These are phyloP conservation scores for Colletotrichum sp. DNA, from an alignment of 2,329 filamentous ascomycete species.

Conservation along the genomic window DNA sequence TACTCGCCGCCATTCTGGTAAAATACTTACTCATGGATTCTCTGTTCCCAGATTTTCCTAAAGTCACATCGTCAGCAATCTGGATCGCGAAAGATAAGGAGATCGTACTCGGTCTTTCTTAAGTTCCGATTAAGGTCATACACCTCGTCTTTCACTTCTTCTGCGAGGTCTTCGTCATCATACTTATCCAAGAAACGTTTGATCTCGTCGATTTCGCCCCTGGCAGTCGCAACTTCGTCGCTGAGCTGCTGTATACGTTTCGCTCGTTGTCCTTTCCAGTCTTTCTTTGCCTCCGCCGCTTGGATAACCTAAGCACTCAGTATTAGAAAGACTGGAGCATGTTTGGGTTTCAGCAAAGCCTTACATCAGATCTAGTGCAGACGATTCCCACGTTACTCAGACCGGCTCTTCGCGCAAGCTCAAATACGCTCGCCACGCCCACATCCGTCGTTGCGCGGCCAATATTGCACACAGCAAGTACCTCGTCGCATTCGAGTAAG, in stretches of 20 bases:
- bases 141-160: conserved; percentile 5
- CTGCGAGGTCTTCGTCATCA: conserved; percentile 15
- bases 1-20: too few relatives aligned
- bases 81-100: accelerated
- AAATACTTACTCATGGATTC: conserved; percentile 27
- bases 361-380: conserved; percentile 46
- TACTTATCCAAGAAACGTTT: conserved; percentile 20
- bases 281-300: conserved; percentile 33
- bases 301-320: conserved; percentile 29
- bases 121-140: accelerated
- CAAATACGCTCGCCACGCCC: conserved; percentile 43
- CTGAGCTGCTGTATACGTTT: conserved; percentile 21
- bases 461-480: conserved; percentile 48
- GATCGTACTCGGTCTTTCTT: neutral
- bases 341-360: neutral
- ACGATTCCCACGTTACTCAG: conserved; percentile 47
- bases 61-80: accelerated
- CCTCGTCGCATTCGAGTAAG: conserved; percentile 47
- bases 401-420: conserved; percentile 38
- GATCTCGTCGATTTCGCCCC: conserved; percentile 3
- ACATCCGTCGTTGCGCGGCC: conserved; percentile 44
- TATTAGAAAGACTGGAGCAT: accelerated
- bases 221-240: conserved; percentile 8
- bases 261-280: conserved; percentile 30
- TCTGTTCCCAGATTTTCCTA: neutral